phyloP scores from a whole-genome alignment of 192 early-diverging fungal species.

The Lobulomyces angularis region DNA sequence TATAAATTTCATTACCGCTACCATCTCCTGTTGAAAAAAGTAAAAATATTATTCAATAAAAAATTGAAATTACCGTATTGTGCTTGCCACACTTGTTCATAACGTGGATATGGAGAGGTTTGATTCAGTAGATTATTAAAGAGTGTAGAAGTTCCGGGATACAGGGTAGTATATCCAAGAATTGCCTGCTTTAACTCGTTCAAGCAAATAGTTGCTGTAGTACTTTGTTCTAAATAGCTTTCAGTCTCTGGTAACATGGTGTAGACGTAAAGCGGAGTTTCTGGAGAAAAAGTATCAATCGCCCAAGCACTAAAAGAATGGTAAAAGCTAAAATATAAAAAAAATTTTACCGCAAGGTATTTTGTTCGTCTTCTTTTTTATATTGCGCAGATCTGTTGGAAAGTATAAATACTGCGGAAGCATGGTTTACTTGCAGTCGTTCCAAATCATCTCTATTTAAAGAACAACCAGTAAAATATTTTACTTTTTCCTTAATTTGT shows the following conservation, averaged over 20 bases:
- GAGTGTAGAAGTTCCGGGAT: slow-evolving; percentile 41
- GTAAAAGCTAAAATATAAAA: too few species aligned
- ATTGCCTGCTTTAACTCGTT: slow-evolving; percentile 32
- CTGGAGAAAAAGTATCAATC: slow-evolving; percentile 42
- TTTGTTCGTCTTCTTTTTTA: slow-evolving; percentile 52
- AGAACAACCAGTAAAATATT: slow-evolving; percentile 23
- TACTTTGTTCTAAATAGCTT: slow-evolving; percentile 44
- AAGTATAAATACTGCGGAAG: slow-evolving; percentile 18
- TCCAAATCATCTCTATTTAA: slow-evolving; percentile 19
- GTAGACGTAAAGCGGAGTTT: slow-evolving; percentile 44
- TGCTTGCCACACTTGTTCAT: slow-evolving; percentile 51
- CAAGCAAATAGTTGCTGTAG: slow-evolving; percentile 26
- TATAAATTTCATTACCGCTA: slow-evolving; percentile 51
- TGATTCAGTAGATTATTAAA: slow-evolving; percentile 53
- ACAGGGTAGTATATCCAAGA: slow-evolving; percentile 41
- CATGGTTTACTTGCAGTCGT: slow-evolving; percentile 19
- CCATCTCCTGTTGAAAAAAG: slow-evolving; percentile 34
- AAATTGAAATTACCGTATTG: slow-evolving; percentile 35
- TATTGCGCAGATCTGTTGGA: slow-evolving; percentile 36
- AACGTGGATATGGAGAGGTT: slow-evolving; percentile 16
- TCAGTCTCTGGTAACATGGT: slow-evolving; percentile 50
- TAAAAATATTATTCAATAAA: background rate
- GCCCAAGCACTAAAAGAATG: too few species aligned
- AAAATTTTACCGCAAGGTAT: slow-evolving; percentile 49
- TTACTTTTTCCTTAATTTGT: slow-evolving; percentile 14